Base-by-base conservation (phyloP, 148 eudicot species). In the Fagopyrum esculentum region DNA sequence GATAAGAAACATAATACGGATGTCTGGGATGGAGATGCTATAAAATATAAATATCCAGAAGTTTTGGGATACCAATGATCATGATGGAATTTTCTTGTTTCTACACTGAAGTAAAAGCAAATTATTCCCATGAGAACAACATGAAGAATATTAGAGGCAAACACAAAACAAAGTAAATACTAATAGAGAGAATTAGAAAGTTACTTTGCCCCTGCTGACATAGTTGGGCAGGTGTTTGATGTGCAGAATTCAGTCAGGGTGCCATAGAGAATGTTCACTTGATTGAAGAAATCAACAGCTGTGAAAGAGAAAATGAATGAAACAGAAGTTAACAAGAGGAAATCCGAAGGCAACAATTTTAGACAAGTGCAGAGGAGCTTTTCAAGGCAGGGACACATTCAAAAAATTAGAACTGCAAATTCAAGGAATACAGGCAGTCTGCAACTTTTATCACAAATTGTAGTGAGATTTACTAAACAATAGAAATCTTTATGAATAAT, bases 231-330 rank as follows among this genome's bases (percentile, higher is more conserved):
- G 72, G 6, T 82, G 78, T 74, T 45, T 19, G 76, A 46, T 3
- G 85, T 82, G 77, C 85, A 82, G 80, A 79, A 82, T 74, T 82
- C 85, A 57, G 85, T 82, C 45, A 82, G 85, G 30, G 85, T 82
- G 46, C 80, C 85, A 74, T 76, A 79, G 19, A 82, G 78, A 79
- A 82, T 79, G 76, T 79, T 79, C 63, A 82, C 85, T 77, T 82
- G 85, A 79, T 82, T 82, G 75, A 79, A 82, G 82, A 82, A 82
- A 77, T 82, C 85, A 60, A 82, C 85, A 44, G 85, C 85, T 82
- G 82, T 73, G 49, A 50, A 73, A 46, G 51, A 72, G 13, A 43
- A 82, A 57, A 73, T 29, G 15, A 45, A 43, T 64, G 19, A 44
- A 71, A 29, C 50, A 51, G 10, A n/a, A 50, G 74, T 35, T 75